A percentile compares a stretch with the other conserved stretches of the same genome.
Conservation (phyloP, 179 eudicot species). For the Beta corolliflora region DNA sequence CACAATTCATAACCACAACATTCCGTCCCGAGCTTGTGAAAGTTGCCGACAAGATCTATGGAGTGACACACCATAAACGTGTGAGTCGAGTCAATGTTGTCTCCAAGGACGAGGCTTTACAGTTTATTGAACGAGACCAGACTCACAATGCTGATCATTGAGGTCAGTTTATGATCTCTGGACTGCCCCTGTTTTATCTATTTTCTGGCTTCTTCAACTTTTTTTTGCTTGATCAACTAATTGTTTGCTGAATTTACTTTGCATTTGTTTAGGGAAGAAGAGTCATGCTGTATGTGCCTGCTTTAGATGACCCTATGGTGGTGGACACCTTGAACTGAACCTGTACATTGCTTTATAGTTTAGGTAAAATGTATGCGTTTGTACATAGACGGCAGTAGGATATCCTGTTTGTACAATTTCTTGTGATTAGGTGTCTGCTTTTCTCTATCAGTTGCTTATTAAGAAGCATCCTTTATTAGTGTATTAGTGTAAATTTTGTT, state of each 20-base stretch:
- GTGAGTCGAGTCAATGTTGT: constrained; percentile 82
- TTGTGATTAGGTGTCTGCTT: not conserved
- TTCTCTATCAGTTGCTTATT: not conserved
- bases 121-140: constrained; percentile 84
- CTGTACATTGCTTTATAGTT: constrained; percentile 24
- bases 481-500: not conserved
- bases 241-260: not conserved
- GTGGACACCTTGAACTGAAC: constrained; percentile 7
- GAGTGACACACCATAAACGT: constrained; percentile 86
- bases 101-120: constrained; percentile 73
- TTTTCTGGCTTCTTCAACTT: not conserved
- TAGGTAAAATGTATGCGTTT: constrained; percentile 8
- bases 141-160: constrained; percentile 59
- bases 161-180: constrained; percentile 42
- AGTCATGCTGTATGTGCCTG: constrained; percentile 5
- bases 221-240: not conserved
- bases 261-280: not conserved
- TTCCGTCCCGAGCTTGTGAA: constrained; percentile 90
- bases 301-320: constrained; percentile 4
- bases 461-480: too few species aligned
- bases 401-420: not conserved
- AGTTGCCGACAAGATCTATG: constrained; percentile 96
- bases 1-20: constrained; percentile 91
- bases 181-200: not conserved
- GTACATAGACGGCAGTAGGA: constrained; percentile 4